These are phyloP conservation scores for Dryadomyces quercivorus DNA, from an alignment of 2,329 filamentous ascomycete species.

Conservation along the genomic window DNA sequence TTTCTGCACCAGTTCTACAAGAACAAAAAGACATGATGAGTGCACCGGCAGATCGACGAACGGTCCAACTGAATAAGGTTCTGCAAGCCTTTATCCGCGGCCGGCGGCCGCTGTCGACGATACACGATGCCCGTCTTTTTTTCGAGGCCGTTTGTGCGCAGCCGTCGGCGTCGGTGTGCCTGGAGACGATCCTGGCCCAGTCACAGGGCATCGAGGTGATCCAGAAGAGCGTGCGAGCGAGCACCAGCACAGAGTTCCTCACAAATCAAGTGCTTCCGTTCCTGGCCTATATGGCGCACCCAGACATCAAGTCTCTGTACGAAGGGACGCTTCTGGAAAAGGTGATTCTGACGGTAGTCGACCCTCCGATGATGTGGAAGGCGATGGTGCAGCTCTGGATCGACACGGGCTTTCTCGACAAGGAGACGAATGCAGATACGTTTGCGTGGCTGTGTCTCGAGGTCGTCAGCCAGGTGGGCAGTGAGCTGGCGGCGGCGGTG, in stretches of 20 bases:
- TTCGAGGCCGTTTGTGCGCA: not conserved
- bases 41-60: no score
- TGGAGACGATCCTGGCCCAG: constrained; percentile 1
- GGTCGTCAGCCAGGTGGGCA: not conserved
- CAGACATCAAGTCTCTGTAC: constrained; percentile 33
- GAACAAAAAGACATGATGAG: no score
- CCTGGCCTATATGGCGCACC: constrained; percentile 26
- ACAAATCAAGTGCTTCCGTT: constrained; percentile 13
- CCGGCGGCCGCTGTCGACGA: not conserved
- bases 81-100: not conserved
- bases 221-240: not conserved
- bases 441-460: constrained; percentile 6
- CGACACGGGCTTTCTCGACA: not conserved
- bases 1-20: no score
- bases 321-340: constrained; percentile 36
- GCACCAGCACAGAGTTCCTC: not conserved
- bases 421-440: not conserved
- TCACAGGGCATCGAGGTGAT: not conserved
- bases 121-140: constrained; percentile 1
- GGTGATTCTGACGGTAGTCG: constrained; percentile 31
- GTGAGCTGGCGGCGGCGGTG: not conserved
- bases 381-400: constrained; percentile 11
- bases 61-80: no score
- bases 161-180: not conserved
- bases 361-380: constrained; percentile 45